A percentile compares a stretch with the other conserved stretches of the same genome.
These are phyloP conservation scores for Oenanthe sinensis DNA, from an alignment of 129 eudicot species.

Conservation along the genomic window DNA sequence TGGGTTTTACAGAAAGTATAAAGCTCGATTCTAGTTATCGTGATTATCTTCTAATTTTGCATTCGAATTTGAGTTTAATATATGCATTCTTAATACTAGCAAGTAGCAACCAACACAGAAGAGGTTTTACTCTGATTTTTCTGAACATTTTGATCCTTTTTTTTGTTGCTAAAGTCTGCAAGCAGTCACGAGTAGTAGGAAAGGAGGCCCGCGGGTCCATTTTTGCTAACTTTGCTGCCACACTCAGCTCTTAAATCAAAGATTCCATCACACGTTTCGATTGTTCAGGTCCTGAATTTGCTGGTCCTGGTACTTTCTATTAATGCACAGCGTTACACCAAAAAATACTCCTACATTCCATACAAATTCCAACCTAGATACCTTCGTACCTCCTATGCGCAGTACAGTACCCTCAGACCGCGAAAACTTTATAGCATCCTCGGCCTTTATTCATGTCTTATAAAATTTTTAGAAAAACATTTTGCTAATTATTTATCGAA, in stretches of 20 bases:
- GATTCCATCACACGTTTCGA: conserved; percentile 5
- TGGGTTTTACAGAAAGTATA: no score
- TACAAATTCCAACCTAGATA: background rate
- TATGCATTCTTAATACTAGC: background rate
- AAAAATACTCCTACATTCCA: background rate
- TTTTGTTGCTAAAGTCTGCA: background rate
- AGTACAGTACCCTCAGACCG: background rate
- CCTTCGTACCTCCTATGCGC: background rate
- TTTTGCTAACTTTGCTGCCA: background rate
- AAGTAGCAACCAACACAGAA: background rate
- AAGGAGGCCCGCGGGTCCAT: background rate
- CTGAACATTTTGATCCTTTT: background rate
- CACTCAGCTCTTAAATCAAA: background rate
- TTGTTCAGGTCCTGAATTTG: background rate
- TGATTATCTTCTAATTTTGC: background rate
- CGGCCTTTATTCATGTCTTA: background rate
- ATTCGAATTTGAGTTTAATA: background rate
- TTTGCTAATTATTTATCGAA: background rate
- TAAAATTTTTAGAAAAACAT: background rate
- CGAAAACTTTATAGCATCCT: background rate
- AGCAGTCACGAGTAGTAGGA: background rate
- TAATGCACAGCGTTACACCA: background rate
- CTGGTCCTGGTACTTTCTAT: conserved; percentile 2
- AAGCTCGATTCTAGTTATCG: background rate
- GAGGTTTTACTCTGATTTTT: background rate